Conservation (phyloP, 2,329 filamentous ascomycete species). For the Phialophora chinensis region DNA sequence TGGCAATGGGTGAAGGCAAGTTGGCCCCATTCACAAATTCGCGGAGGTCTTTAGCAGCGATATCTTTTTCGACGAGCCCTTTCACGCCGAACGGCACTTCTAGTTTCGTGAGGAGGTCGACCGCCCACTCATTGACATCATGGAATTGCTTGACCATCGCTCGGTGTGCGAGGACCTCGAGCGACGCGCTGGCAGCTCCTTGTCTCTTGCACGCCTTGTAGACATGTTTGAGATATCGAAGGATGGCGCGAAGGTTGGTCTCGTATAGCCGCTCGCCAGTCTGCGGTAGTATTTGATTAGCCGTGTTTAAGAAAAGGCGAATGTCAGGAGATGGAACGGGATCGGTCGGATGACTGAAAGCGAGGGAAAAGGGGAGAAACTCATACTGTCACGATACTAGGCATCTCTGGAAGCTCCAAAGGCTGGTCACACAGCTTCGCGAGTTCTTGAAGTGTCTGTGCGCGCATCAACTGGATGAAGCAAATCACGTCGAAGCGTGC, state of each 20-base stretch:
- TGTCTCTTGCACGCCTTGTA: constrained; percentile 22
- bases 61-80: neutral
- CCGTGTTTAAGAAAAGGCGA: too few relatives aligned
- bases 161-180: neutral
- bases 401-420: neutral
- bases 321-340: neutral
- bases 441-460: neutral
- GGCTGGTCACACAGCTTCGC: neutral
- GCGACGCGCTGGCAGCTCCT: neutral
- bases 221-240: constrained; percentile 22
- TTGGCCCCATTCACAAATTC: neutral
- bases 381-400: constrained; percentile 9
- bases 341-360: neutral
- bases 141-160: constrained; percentile 7
- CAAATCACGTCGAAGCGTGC: constrained; percentile 1
- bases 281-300: neutral
- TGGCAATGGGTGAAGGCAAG: neutral
- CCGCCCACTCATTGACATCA: constrained; percentile 2
- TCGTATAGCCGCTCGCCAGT: constrained; percentile 11
- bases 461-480: neutral
- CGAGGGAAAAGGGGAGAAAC: neutral
- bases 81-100: constrained; percentile 1
- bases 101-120: neutral
- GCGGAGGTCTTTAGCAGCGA: neutral
- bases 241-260: constrained; percentile 11